A percentile compares a stretch with the other conserved stretches of the same genome.
These are phyloP conservation scores for Hanseniaspora sp. DNA, from an alignment of 1,139 yeast genomes.

Conservation along the genomic window DNA sequence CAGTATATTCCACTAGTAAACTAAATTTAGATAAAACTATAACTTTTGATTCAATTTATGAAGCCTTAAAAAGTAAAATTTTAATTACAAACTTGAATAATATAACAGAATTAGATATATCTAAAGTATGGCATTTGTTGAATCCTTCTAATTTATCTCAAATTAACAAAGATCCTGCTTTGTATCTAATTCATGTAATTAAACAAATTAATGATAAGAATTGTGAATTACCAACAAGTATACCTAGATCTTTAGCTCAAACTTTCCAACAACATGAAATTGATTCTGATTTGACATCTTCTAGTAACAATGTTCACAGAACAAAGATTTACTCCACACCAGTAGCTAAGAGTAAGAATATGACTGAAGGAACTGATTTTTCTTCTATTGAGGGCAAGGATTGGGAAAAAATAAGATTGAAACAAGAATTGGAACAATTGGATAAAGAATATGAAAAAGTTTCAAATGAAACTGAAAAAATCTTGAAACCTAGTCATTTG, in stretches of 20 bases:
- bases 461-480: conserved; percentile 39
- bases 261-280: conserved; percentile 82
- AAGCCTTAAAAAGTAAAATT: conserved; percentile 42
- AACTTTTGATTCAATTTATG: conserved; percentile 52
- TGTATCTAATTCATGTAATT: conserved; percentile 79
- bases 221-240: conserved; percentile 77
- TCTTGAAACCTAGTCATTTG: conserved; percentile 31
- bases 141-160: conserved; percentile 81
- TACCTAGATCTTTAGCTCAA: conserved; percentile 86
- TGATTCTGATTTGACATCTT: conserved; percentile 53
- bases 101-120: conserved; percentile 77
- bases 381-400: conserved; percentile 61
- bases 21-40: conserved; percentile 76
- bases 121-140: conserved; percentile 89
- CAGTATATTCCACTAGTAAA: conserved; percentile 51
- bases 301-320: conserved; percentile 36
- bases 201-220: conserved; percentile 77
- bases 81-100: conserved; percentile 41
- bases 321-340: conserved; percentile 28
- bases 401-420: conserved; percentile 80
- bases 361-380: conserved; percentile 62
- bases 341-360: conserved; percentile 24
- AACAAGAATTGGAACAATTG: conserved; percentile 64
- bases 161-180: conserved; percentile 84
- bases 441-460: conserved; percentile 54